These are phyloP conservation scores for Apophysomyces sp. DNA, from an alignment of 371 early-diverging fungal genomes.

Conservation along the genomic window DNA sequence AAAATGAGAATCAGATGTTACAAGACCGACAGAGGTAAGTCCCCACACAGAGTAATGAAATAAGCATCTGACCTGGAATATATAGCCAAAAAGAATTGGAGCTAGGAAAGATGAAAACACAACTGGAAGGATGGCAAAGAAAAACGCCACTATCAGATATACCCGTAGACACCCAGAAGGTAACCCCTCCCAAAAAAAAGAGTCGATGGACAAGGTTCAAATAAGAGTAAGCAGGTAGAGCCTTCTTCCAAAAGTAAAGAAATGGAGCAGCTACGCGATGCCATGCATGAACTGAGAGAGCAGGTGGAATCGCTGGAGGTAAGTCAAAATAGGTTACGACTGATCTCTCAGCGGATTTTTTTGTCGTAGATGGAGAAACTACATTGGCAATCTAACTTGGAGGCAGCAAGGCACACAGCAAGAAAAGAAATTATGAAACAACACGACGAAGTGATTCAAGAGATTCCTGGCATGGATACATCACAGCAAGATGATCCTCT, in stretches of 20 bases:
- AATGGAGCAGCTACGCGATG: constrained; percentile 9
- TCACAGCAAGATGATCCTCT: too few relatives aligned
- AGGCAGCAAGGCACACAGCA: constrained; percentile 3
- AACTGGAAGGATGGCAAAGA: background rate
- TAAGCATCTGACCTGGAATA: background rate
- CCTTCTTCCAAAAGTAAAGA: constrained; percentile 10
- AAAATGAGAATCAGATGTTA: constrained; percentile 25
- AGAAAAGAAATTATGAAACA: background rate
- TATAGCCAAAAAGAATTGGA: background rate
- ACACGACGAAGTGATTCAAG: background rate
- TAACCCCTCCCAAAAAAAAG: background rate
- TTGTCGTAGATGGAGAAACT: constrained; percentile 27
- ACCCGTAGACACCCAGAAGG: constrained; percentile 3
- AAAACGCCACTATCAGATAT: background rate
- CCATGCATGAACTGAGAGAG: constrained; percentile 17
- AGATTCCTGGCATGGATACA: background rate
- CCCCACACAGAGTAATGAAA: background rate
- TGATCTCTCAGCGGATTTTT: background rate
- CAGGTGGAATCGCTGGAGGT: constrained; percentile 32
- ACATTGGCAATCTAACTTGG: constrained; percentile 24
- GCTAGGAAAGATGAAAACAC: background rate
- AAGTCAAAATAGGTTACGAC: background rate
- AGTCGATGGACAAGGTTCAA: background rate
- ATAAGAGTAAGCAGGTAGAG: background rate
- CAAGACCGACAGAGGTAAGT: constrained; percentile 24